phyloP scores from a whole-genome alignment of 2,329 filamentous ascomycete genomes.

The Fusarium temperatum region DNA sequence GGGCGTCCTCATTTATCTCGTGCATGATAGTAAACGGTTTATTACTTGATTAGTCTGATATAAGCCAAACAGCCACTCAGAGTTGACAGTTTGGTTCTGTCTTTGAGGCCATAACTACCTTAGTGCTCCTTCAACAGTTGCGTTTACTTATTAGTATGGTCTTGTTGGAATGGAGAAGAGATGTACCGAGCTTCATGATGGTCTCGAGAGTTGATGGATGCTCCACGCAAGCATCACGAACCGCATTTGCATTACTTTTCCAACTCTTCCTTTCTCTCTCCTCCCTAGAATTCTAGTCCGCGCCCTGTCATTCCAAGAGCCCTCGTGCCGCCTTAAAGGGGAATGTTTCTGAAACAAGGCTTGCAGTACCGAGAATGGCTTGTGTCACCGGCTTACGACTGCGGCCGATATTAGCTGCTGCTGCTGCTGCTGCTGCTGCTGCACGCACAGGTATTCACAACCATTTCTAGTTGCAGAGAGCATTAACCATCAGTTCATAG shows the following conservation, averaged over 20 bases:
- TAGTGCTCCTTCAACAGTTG: neutral
- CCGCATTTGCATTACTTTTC: neutral
- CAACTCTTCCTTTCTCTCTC: neutral
- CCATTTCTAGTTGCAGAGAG: neutral
- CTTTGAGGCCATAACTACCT: neutral
- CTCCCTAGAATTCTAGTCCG: conserved; percentile 17
- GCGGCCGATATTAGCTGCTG: neutral
- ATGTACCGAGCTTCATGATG: neutral
- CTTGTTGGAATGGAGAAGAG: neutral
- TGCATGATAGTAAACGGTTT: conserved; percentile 3
- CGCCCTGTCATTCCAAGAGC: conserved; percentile 21
- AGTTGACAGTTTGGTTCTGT: neutral
- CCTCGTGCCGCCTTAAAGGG: neutral
- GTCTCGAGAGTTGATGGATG: neutral
- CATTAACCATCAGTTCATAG: neutral
- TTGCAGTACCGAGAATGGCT: conserved; percentile 8
- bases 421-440: neutral
- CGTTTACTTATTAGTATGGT: neutral
- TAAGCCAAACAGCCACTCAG: neutral
- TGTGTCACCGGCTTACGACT: neutral
- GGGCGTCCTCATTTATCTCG: conserved; percentile 3
- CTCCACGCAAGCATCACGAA: conserved; percentile 3
- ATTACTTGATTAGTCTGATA: conserved; percentile 14
- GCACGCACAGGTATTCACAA: neutral
- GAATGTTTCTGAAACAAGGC: conserved; percentile 33